Conservation (phyloP, 1,284 basidiomycete genomes). For the Tilletia walkeri region DNA sequence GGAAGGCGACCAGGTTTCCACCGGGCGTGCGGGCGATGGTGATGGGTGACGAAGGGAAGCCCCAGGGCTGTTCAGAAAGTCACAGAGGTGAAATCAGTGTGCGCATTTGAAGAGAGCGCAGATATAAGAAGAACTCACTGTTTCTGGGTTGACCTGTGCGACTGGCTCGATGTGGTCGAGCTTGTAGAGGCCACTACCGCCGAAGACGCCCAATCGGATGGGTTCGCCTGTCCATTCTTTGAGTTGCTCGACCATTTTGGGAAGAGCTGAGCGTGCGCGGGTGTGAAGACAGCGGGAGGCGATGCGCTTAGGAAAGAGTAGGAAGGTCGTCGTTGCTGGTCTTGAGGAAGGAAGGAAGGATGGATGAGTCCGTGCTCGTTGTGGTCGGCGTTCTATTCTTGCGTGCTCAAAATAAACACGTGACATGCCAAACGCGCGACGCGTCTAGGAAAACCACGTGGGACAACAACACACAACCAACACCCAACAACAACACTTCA, state of each 20-base stretch:
- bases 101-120: neutral
- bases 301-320: no score
- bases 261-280: neutral
- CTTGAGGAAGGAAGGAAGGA: no score
- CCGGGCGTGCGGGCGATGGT: constrained; percentile 78
- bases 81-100: neutral
- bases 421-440: neutral
- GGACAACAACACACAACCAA: constrained; percentile 5
- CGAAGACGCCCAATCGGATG: constrained; percentile 49
- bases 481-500: neutral
- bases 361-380: no score
- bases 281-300: neutral
- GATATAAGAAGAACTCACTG: constrained; percentile 25
- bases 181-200: constrained; percentile 53
- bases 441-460: neutral
- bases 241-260: neutral
- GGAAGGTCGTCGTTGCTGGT: no score
- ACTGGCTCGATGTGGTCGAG: constrained; percentile 47
- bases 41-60: constrained; percentile 84
- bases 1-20: constrained; percentile 76
- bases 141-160: constrained; percentile 42
- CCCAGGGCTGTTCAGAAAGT: constrained; percentile 73
- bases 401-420: constrained; percentile 4
- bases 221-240: constrained; percentile 14
- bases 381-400: neutral